Base-by-base conservation (phyloP, 371 early-diverging fungal species). In the Mucor plumbeus region DNA sequence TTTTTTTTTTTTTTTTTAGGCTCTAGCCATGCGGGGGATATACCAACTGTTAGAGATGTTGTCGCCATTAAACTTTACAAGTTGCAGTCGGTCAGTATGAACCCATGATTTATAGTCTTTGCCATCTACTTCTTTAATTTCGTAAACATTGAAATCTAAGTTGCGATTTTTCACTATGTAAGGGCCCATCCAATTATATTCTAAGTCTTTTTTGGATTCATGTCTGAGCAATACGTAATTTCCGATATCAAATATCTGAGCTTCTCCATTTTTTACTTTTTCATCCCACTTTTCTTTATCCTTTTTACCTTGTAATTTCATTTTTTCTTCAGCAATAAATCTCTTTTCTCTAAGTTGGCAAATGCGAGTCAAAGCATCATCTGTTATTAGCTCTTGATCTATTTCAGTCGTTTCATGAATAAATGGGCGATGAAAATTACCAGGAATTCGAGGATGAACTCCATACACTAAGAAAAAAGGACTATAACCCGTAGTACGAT, bases 401-500 rank as follows among this genome's bases (percentile, higher is more conserved):
- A 21, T 59, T 53, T 50, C 53, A 0, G 47, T 48, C 6, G 35
- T 26, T 1, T 15, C 13, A 53, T 50, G 53, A 13, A 65, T 59
- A 9, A 59, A 65, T n/a, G 65, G 65, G 3, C 50, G 19, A n/a
- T 8, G 7, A 9, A 39, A 17, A 56, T 71, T 67, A 11, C 64
- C 67, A 10, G 71, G 72, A 1, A 71, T 3, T 3, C 15, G 31
- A 15, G 72, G 73, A 17, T 66, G 61, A 10, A 41, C 11, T 11
- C 73, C 69, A 61, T 73, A 73, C 1, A 59, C 54, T 13, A 73
- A 26, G 26, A 60, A 63, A 40, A 67, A 69, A 1, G 73, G 73
- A 14, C 35, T 57, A n/a, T 26, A 35, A 14, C 61, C 41, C 19
- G 64, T 63, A 14, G 64, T 54, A 41, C 58, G 4, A 53, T 69